Base-by-base conservation (phyloP, 306 rosid species). In the Senna siamea region DNA sequence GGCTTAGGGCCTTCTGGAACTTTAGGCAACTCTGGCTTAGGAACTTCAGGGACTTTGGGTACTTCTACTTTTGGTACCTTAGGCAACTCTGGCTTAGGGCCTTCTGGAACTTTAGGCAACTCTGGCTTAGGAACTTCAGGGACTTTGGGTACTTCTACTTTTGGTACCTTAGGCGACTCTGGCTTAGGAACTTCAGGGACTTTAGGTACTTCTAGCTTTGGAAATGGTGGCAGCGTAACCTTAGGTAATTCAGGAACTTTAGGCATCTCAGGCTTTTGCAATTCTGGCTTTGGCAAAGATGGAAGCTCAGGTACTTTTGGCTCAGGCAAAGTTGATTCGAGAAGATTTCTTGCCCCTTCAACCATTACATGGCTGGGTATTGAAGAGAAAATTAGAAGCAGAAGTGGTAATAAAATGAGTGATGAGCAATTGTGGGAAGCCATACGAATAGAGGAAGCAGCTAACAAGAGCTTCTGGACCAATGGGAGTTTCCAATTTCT, bases 321-420 rank as follows among this genome's bases (percentile, higher is more conserved):
- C 63, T 57, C 40, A 2, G 40, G 18, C 18, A 57, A 28, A 57
- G 63, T 26, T 13, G 63, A 57, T 57, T 57, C 63, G 6, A 57
- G 63, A 28, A 57, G 63, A 28, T 12, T 14, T 57, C 63, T 57
- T 26, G 63, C 63, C 1, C 40, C 63, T 57, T 57, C 63, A 57
- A 28, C 63, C 63, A 28, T 57, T 6, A 57, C 40, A 26, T 57
- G 63, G 63, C 40, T 13, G 40, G 40, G 28, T 5, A 57, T 57
- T 26, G 63, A 4, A 12, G 63, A 57, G 63, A 57, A 28, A 28
- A 18, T 57, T 17, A 56, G 62, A 56, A 56, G 37, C 18, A 56
- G 17, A 26, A 56, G 38, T 57, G 63, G 63, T 28, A 57, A 28
- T 57, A 12, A 28, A 26, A 57, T 57, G 40, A 14, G 30, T 13